Percentiles rank a stretch among this genome's conserved stretches.
Evolutionary conservation across 164 flowering plant species (phyloP).

Genomic region (Warburgia ugandensis): DNA sequence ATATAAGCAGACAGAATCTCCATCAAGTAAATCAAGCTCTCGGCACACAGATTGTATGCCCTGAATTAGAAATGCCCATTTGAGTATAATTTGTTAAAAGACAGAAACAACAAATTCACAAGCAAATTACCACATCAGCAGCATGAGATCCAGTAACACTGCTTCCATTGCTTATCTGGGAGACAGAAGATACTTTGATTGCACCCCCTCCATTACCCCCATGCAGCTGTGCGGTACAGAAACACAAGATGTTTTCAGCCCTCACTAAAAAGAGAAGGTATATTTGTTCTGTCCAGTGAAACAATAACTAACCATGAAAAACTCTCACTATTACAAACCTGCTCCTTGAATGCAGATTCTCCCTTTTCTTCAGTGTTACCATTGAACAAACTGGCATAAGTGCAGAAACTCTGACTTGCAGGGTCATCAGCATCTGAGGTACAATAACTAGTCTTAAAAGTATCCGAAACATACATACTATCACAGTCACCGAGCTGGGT

Average conservation of each 20-base stretch:
- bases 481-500: constrained; percentile 18
- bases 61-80: no score
- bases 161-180: constrained; percentile 9
- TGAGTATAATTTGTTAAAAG: no score
- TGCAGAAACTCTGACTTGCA: constrained; percentile 11
- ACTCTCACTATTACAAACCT: constrained; percentile 25
- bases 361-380: constrained; percentile 19
- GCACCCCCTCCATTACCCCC: constrained; percentile 4
- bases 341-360: constrained; percentile 17
- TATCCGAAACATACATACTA: no score
- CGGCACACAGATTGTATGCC: no score
- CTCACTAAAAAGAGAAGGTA: not conserved
- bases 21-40: no score
- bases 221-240: constrained; percentile 5
- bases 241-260: no score
- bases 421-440: constrained; percentile 17
- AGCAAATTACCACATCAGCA: not conserved
- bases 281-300: not conserved
- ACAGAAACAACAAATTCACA: no score
- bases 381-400: constrained; percentile 23
- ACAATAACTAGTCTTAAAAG: constrained; percentile 16
- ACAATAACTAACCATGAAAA: not conserved
- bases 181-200: constrained; percentile 10
- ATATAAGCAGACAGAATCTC: no score
- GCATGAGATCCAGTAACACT: constrained; percentile 7